A percentile compares a stretch with the other conserved stretches of the same genome.
phyloP scores from a whole-genome alignment of 1,139 yeast genomes.

The Debaryomyces sp. region DNA sequence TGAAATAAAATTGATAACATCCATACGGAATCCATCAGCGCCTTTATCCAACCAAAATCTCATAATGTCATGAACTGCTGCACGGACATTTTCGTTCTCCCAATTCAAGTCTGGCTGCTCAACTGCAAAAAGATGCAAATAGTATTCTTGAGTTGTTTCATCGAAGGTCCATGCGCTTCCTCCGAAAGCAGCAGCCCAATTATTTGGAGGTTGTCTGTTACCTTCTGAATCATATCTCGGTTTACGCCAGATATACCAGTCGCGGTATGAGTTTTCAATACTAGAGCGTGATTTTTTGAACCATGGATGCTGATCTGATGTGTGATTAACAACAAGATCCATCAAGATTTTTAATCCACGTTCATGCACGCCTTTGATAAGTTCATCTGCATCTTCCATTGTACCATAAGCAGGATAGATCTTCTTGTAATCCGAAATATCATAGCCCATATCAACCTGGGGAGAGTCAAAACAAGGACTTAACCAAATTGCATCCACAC shows the following conservation, averaged over 20 bases:
- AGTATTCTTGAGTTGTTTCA: conserved; percentile 54
- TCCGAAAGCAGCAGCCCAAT: conserved; percentile 55
- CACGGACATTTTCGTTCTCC: conserved; percentile 55
- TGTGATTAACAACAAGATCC: conserved; percentile 62
- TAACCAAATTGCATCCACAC: conserved; percentile 57
- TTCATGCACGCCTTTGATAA: conserved; percentile 49
- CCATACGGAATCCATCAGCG: conserved; percentile 61
- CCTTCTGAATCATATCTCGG: conserved; percentile 38
- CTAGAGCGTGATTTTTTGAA: conserved; percentile 57
- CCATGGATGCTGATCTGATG: conserved; percentile 59
- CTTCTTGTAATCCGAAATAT: conserved; percentile 54
- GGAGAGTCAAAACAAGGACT: conserved; percentile 63
- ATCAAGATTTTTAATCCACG: conserved; percentile 55
- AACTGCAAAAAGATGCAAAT: conserved; percentile 52
- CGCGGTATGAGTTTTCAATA: conserved; percentile 54
- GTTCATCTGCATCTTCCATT: conserved; percentile 50
- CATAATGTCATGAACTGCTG: conserved; percentile 54
- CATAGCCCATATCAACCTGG: conserved; percentile 66
- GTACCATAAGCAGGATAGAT: conserved; percentile 57
- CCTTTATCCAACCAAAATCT: conserved; percentile 59
- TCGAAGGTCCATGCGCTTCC: conserved; percentile 62
- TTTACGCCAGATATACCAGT: conserved; percentile 60
- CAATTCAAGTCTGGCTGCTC: conserved; percentile 63
- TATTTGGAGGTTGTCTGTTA: conserved; percentile 55
- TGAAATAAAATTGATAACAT: conserved; percentile 55